A percentile compares a stretch with the other conserved stretches of the same genome.
Conservation (phyloP, 2,329 filamentous ascomycete genomes). For the Talaromyces sp. region DNA sequence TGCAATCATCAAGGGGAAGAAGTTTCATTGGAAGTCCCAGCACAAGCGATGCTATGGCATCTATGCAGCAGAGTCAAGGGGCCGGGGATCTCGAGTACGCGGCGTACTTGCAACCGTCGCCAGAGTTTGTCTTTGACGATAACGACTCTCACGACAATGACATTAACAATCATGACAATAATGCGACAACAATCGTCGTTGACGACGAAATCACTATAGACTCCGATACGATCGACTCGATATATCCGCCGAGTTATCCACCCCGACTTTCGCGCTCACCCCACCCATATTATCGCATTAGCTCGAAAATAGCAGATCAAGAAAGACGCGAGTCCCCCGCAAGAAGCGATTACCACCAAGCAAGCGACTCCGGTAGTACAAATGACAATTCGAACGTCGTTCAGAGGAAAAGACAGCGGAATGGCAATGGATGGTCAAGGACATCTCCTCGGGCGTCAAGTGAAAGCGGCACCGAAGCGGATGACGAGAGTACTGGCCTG, state of each 20-base stretch:
- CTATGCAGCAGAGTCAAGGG: neutral
- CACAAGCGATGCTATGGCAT: slow-evolving; percentile 14
- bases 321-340: slow-evolving; percentile 31
- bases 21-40: neutral
- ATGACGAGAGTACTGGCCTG: slow-evolving; percentile 75
- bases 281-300: slow-evolving; percentile 33
- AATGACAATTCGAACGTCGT: slow-evolving; percentile 15
- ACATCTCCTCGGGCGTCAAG: slow-evolving; percentile 59
- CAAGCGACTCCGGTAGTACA: slow-evolving; percentile 4
- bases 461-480: slow-evolving; percentile 90
- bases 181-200: slow-evolving; percentile 14
- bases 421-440: slow-evolving; percentile 29
- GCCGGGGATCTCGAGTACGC: slow-evolving; percentile 1
- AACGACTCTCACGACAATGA: slow-evolving; percentile 19
- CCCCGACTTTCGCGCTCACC: slow-evolving; percentile 12
- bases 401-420: slow-evolving; percentile 28
- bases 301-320: slow-evolving; percentile 52
- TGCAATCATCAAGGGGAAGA: slow-evolving; percentile 6
- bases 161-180: neutral
- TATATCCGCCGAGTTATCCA: neutral
- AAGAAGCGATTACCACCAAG: slow-evolving; percentile 1
- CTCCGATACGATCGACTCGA: neutral
- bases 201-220: slow-evolving; percentile 10
- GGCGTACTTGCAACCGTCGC: slow-evolving; percentile 19
- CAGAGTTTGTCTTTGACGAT: slow-evolving; percentile 18